Conservation (phyloP, 2,329 filamentous ascomycete genomes). For the Fusarium sp. region DNA sequence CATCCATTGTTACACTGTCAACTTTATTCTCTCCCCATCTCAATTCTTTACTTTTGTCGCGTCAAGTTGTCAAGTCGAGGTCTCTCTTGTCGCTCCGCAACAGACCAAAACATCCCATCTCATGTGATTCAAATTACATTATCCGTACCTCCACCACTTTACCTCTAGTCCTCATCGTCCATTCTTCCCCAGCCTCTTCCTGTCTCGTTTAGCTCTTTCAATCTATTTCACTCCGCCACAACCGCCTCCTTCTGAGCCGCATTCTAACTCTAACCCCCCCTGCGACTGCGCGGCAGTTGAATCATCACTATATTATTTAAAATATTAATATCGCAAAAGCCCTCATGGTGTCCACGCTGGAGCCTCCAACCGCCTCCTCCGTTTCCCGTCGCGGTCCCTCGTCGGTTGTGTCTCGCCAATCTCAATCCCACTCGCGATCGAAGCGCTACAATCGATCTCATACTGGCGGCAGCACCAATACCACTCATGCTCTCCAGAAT, state of each 20-base stretch:
- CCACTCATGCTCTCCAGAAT: constrained; percentile 78
- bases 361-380: constrained; percentile 59
- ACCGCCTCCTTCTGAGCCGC: constrained; percentile 16
- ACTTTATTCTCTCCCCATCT: constrained; percentile 1
- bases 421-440: constrained; percentile 63
- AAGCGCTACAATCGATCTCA: constrained; percentile 86
- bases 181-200: constrained; percentile 27
- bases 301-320: neutral
- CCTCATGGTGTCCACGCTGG: constrained; percentile 73
- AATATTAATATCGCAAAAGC: constrained; percentile 21
- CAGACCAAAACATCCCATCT: constrained; percentile 38
- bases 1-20: neutral
- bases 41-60: constrained; percentile 7
- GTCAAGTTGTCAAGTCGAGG: neutral
- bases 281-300: constrained; percentile 17
- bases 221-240: constrained; percentile 30
- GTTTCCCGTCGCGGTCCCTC: constrained; percentile 66
- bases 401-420: constrained; percentile 72
- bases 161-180: neutral
- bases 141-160: neutral
- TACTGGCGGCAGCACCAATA: constrained; percentile 75
- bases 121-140: constrained; percentile 40
- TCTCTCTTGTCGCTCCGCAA: constrained; percentile 36
- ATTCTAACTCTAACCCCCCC: constrained; percentile 6
- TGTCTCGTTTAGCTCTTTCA: constrained; percentile 21